phyloP scores from a whole-genome alignment of 225 moss, liverwort and hornwort genomes.

The Anthoceros angustus region DNA sequence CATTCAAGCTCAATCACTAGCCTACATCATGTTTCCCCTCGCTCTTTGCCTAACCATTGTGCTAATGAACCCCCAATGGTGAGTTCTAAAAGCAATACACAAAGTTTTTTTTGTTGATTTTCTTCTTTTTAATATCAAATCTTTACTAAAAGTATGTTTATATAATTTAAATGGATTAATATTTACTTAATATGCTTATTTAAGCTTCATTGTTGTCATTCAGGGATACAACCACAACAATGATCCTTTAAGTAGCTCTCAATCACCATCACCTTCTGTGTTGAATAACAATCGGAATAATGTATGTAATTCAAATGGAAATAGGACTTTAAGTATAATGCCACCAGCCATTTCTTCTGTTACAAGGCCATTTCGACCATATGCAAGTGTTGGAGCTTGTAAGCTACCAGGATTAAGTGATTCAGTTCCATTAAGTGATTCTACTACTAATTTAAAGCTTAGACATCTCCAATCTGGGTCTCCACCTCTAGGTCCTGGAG shows the following conservation, averaged over 20 bases:
- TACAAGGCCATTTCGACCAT: slow-evolving; percentile 68
- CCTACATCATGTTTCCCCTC: slow-evolving; percentile 74
- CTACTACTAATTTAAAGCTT: background rate
- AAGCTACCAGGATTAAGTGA: slow-evolving; percentile 29
- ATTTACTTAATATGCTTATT: background rate
- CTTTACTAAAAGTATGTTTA: too few relatives aligned
- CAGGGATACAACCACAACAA: slow-evolving; percentile 37
- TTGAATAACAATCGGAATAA: slow-evolving; percentile 12
- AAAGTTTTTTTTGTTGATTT: too few relatives aligned
- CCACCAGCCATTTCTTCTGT: slow-evolving; percentile 14
- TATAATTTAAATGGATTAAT: background rate
- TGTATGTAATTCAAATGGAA: background rate
- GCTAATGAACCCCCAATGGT: background rate
- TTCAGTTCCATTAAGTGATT: background rate
- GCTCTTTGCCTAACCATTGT: background rate
- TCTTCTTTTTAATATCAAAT: too few relatives aligned
- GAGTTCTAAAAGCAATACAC: background rate
- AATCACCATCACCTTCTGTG: slow-evolving; percentile 40
- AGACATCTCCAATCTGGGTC: background rate
- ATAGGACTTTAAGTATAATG: background rate
- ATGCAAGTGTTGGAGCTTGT: slow-evolving; percentile 83
- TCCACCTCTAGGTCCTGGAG: background rate
- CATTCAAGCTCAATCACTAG: slow-evolving; percentile 87
- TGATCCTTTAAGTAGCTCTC: slow-evolving; percentile 18
- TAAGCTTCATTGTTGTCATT: background rate